Base-by-base conservation (phyloP, 1,139 yeast genomes). In the Chernovozyma aurita region DNA sequence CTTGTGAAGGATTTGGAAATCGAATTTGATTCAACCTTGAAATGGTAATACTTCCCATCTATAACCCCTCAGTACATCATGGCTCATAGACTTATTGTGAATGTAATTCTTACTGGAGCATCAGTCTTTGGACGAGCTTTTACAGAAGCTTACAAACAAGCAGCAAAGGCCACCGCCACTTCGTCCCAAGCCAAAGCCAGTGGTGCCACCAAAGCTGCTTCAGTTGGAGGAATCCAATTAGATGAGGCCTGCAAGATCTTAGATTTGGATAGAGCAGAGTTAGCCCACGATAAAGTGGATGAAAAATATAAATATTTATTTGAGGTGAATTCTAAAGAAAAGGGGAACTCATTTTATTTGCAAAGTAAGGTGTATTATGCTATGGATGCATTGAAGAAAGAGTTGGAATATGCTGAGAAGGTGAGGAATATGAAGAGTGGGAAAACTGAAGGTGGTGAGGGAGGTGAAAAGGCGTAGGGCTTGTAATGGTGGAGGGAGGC, bases 121-220 rank as follows among this genome's bases (percentile, higher is more conserved):
- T 82, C 87, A 45, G 97, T 92, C 30, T 88, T 92, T 56, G 97
- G 97, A 36, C 78, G 86, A 48, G 98, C 98, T 0, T 92, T 92
- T 61, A 76, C 90, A n/a, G 96, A 88, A 58, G 97, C 98, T 0
- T 92, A 90, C 70, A 84, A 83, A 53, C 97, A 92, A 63, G 97
- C 98, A 1, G 95, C 97, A 14, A 82, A 85, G 39, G 88, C 87
- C 28, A 76, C 87, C 8, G 85, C 87, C 6, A 77, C 83, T 37
- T 86, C 95, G 15, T 66, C 75, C 13, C 58, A 71, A 37, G 66
- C 76, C 4, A 68, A 71, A 28, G 72, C 81, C 11, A 69, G 73
- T 26, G 78, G 77, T 34, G 76, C 80, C 28, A 55, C 63, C 32
- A 50, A 75, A 58, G 69, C 68, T 18, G 52, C 61, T 20, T 66